phyloP scores from a whole-genome alignment of 257 asterid genomes.

The Capsicum chinense region DNA sequence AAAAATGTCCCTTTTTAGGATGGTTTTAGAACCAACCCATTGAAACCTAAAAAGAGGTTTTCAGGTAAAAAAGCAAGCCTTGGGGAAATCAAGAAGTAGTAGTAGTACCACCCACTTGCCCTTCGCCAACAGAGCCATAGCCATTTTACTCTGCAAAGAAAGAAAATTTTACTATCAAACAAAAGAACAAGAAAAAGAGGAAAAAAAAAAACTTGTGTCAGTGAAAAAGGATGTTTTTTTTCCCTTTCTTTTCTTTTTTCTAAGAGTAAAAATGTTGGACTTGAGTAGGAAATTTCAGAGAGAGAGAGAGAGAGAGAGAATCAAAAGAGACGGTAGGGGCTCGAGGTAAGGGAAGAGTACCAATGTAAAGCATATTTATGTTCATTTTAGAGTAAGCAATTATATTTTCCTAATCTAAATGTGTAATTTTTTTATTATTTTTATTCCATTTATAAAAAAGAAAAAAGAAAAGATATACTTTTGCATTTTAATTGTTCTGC shows the following conservation, averaged over 20 bases:
- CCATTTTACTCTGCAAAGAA: conserved; percentile 36
- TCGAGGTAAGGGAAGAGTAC: conserved; percentile 60
- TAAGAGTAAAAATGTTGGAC: conserved; percentile 12
- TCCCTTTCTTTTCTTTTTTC: conserved; percentile 17
- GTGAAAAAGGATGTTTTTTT: conserved; percentile 31
- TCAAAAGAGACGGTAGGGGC: conserved; percentile 60
- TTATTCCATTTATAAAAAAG: neutral
- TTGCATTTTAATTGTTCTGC: conserved; percentile 13
- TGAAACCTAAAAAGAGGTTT: conserved; percentile 26
- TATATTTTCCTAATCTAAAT: too few relatives aligned
- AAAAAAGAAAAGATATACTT: neutral
- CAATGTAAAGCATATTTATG: neutral
- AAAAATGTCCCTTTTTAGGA: conserved; percentile 33
- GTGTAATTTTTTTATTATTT: too few relatives aligned
- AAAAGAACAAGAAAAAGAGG: conserved; percentile 13
- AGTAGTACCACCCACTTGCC: conserved; percentile 31
- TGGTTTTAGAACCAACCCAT: conserved; percentile 27
- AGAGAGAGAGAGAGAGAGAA: conserved; percentile 26
- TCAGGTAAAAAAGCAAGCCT: conserved; percentile 8
- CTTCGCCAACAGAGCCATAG: conserved; percentile 31
- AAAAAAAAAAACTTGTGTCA: conserved; percentile 30
- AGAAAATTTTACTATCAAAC: conserved; percentile 33
- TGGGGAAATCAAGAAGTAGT: conserved; percentile 20
- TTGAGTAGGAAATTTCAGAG: neutral
- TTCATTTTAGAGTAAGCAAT: neutral